These are phyloP conservation scores for Neolentinus lepideus DNA, from an alignment of 1,284 basidiomycete species.

Conservation along the genomic window DNA sequence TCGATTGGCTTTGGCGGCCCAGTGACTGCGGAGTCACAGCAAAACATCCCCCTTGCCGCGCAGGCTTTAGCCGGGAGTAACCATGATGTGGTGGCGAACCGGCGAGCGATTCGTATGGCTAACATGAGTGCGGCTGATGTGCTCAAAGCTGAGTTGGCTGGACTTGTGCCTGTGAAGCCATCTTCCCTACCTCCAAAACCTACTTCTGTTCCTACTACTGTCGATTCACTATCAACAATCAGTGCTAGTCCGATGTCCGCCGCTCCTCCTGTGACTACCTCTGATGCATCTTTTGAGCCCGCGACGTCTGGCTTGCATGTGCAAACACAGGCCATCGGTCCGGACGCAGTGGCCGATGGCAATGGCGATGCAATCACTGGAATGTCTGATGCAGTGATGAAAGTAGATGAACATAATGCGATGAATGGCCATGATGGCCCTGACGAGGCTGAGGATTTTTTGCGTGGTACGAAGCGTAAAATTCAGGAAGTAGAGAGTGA, in stretches of 20 bases:
- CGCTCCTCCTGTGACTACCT: neutral
- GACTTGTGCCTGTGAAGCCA: constrained; percentile 54
- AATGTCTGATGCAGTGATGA: neutral
- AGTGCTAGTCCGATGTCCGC: constrained; percentile 9
- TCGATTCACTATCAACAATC: constrained; percentile 14
- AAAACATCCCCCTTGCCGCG: constrained; percentile 48
- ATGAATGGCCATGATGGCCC: constrained; percentile 9
- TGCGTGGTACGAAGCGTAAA: constrained; percentile 64
- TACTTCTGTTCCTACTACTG: constrained; percentile 16
- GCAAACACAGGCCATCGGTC: neutral
- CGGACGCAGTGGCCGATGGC: neutral
- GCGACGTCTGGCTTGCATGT: neutral
- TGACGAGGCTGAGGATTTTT: constrained; percentile 12
- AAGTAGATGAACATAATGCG: constrained; percentile 8
- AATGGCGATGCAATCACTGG: neutral
- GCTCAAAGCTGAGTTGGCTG: constrained; percentile 86
- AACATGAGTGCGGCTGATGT: constrained; percentile 94
- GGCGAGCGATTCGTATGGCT: constrained; percentile 86
- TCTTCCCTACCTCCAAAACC: constrained; percentile 14
- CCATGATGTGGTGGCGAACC: constrained; percentile 82
- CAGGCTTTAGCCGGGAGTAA: constrained; percentile 75
- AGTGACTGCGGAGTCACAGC: constrained; percentile 45
- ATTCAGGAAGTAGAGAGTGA: constrained; percentile 42
- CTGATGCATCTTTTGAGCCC: neutral
- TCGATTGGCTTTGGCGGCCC: constrained; percentile 66